phyloP scores from a whole-genome alignment of 495 filamentous ascomycete species.

The Neurospora sp. region DNA sequence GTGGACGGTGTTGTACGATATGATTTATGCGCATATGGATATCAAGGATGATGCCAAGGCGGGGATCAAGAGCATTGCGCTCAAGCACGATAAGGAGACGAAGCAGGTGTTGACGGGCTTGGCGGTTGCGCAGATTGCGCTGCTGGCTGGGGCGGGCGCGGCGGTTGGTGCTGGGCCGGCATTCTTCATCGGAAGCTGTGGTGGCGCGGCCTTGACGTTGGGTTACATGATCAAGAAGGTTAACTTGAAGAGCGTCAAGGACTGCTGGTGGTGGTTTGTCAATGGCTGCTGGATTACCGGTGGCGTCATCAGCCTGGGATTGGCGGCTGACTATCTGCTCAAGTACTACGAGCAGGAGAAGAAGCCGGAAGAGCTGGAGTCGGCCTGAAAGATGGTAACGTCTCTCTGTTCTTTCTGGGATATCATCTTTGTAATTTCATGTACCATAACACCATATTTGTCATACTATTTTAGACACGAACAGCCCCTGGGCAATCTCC shows the following conservation, averaged over 20 bases:
- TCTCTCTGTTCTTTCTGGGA: background rate
- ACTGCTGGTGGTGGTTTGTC: slow-evolving; percentile 97
- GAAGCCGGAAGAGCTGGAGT: slow-evolving; percentile 6
- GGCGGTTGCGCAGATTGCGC: slow-evolving; percentile 62
- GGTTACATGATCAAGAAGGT: slow-evolving; percentile 85
- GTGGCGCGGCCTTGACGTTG: slow-evolving; percentile 63
- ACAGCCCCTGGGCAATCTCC: background rate
- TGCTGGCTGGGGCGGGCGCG: slow-evolving; percentile 67
- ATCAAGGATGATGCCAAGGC: slow-evolving; percentile 87
- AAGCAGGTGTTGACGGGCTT: slow-evolving; percentile 74
- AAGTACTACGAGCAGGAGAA: slow-evolving; percentile 19
- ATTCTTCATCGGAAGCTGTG: slow-evolving; percentile 79
- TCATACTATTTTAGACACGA: background rate
- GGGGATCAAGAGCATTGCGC: slow-evolving; percentile 90
- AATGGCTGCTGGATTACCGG: slow-evolving; percentile 50
- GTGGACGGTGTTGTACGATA: slow-evolving; percentile 95
- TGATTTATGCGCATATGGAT: slow-evolving; percentile 99
- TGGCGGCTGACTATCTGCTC: slow-evolving; percentile 41
- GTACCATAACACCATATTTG: slow-evolving; percentile 12
- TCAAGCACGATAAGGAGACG: slow-evolving; percentile 79
- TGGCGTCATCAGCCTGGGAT: slow-evolving; percentile 39
- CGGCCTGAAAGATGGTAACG: slow-evolving; percentile 11
- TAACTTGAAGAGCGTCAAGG: slow-evolving; percentile 67
- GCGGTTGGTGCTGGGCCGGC: slow-evolving; percentile 68
- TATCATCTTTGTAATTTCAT: slow-evolving; percentile 2